phyloP scores from a whole-genome alignment of 495 filamentous ascomycete genomes.

The Parmelia sp. region DNA sequence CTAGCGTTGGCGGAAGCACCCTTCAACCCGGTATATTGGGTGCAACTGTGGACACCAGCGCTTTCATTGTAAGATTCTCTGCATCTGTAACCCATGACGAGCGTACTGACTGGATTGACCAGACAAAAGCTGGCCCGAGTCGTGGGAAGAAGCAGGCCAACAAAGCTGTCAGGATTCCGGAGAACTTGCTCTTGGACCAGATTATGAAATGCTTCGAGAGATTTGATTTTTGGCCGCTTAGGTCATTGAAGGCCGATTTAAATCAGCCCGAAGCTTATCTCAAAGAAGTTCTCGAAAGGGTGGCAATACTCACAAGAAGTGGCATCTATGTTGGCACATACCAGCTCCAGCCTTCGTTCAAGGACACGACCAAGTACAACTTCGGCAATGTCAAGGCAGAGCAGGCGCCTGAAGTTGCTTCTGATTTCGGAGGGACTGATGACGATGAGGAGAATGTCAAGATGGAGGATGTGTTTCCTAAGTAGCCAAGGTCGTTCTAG shows the following conservation, averaged over 20 bases:
- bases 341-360: constrained; percentile 56
- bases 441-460: constrained; percentile 64
- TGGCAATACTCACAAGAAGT: constrained; percentile 71
- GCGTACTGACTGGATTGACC: constrained; percentile 27
- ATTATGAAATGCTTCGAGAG: constrained; percentile 75
- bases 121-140: constrained; percentile 31
- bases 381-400: constrained; percentile 43
- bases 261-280: constrained; percentile 89
- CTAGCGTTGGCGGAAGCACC: constrained; percentile 20
- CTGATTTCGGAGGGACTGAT: constrained; percentile 38
- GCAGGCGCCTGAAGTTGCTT: constrained; percentile 39
- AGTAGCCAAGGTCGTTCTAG: constrained; percentile 8
- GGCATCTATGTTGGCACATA: constrained; percentile 80
- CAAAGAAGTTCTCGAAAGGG: constrained; percentile 71
- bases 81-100: constrained; percentile 2
- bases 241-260: constrained; percentile 61
- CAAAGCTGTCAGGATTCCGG: constrained; percentile 80
- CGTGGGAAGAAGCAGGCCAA: constrained; percentile 52
- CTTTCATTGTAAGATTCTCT: constrained; percentile 50
- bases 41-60: constrained; percentile 41
- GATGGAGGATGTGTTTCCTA: constrained; percentile 62
- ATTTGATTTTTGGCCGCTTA: constrained; percentile 87
- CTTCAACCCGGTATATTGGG: constrained; percentile 40
- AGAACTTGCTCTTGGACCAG: constrained; percentile 75
- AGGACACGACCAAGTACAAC: constrained; percentile 42